Evolutionary conservation across 2,329 filamentous ascomycete species (phyloP), one percentile per base, ranked within the genome.

Genomic region (Ceratocystiopsis minuta): DNA sequence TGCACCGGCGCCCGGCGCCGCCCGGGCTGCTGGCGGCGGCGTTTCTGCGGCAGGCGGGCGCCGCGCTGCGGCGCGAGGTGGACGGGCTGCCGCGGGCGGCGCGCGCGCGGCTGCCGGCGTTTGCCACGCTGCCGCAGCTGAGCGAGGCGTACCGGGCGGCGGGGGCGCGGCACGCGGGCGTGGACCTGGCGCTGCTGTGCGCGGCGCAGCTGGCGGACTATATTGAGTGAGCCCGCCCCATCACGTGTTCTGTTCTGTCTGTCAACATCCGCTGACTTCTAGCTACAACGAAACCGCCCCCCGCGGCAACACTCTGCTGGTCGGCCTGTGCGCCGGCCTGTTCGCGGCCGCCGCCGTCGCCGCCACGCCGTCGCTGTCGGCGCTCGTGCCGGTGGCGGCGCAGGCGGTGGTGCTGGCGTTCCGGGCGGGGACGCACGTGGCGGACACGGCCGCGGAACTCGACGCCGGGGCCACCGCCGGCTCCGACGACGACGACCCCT

Each of bases 331-430:
- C 62, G 79, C 75, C 35, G 78, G 78, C 40, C 64, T 79, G 17
- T 71, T 82, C 50, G 76, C 78, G n/a, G 78, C 74, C n/a, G 64
- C 71, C 13, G 78, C 75, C 15, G 70, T 81, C 43, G 70, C 76
- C 13, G 75, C 71, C 17, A 68, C 77, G 31, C 69, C 68, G 45
- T 76, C 73, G 6, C 60, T 80, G 38, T 71, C 70, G 16, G 66
- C 73, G 38, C 60, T 83, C 33, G 62, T 80, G 17, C 68, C 68
- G 7, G 62, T 81, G 40, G 76, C 69, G 40, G 66, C 78, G 15
- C 71, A 80, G 54, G 66, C 72, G 20, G 72, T 79, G 18, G 64
- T 78, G 48, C 66, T 81, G 53, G 71, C 77, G 36, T 83, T 82
- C 61, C 67, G 76, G 46, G 67, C 68, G 15, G 78, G 77, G n/a